These are phyloP conservation scores for Porogramme epimiltina DNA, from an alignment of 1,284 basidiomycete genomes.

Conservation along the genomic window DNA sequence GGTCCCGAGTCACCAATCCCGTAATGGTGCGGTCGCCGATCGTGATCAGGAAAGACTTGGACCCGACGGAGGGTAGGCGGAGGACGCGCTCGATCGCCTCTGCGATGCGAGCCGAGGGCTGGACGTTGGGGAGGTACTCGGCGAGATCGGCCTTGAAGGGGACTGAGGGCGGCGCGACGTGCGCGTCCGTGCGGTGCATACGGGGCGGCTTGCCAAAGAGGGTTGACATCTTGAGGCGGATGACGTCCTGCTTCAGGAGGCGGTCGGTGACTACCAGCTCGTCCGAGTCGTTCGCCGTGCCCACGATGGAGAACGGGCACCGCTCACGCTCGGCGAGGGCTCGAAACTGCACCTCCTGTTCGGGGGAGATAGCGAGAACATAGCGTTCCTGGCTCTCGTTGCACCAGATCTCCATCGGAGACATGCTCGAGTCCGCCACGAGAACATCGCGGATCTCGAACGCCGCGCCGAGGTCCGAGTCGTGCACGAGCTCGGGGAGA, in stretches of 20 bases:
- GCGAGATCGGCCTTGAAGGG: constrained; percentile 77
- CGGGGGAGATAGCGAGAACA: constrained; percentile 83
- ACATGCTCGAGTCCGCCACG: constrained; percentile 92
- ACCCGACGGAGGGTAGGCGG: constrained; percentile 89
- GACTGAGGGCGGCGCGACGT: constrained; percentile 48
- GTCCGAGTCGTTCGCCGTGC: constrained; percentile 81
- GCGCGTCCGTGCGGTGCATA: constrained; percentile 80
- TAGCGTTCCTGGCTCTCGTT: constrained; percentile 99
- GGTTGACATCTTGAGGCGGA: constrained; percentile 92
- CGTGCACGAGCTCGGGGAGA: constrained; percentile 95
- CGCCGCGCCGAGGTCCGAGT: constrained; percentile 86
- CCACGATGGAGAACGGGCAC: constrained; percentile 92
- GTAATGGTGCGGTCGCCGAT: constrained; percentile 96
- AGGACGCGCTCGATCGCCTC: constrained; percentile 82
- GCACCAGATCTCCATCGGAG: constrained; percentile 99
- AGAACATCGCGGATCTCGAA: constrained; percentile 96
- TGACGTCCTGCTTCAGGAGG: constrained; percentile 78
- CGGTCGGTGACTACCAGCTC: constrained; percentile 90
- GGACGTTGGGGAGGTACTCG: constrained; percentile 58
- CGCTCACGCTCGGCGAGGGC: constrained; percentile 85
- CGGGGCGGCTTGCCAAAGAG: constrained; percentile 97
- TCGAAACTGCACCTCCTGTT: constrained; percentile 66
- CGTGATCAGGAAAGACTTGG: constrained; percentile 97
- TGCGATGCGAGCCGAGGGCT: constrained; percentile 45
- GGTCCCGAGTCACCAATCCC: constrained; percentile 93